These are phyloP conservation scores for Cercospora zeina DNA, from an alignment of 2,329 filamentous ascomycete species.

Conservation along the genomic window DNA sequence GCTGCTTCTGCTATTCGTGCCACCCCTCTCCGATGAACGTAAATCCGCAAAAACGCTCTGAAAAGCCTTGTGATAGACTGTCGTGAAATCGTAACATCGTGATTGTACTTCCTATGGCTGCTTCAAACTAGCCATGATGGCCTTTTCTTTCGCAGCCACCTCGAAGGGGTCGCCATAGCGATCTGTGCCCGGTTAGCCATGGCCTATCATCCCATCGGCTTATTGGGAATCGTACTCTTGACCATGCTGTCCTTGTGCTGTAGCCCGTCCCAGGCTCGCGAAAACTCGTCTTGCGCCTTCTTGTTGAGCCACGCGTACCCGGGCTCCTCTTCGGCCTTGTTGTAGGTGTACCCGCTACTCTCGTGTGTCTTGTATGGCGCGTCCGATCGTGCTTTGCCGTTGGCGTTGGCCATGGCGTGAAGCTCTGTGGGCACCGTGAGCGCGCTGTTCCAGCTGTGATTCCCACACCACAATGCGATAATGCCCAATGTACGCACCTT, in stretches of 20 bases:
- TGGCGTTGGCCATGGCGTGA: slow-evolving; percentile 29
- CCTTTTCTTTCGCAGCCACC: slow-evolving; percentile 38
- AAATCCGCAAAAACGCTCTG: background rate
- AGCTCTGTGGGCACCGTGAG: slow-evolving; percentile 22
- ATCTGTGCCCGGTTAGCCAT: slow-evolving; percentile 28
- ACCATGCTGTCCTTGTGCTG: slow-evolving; percentile 50
- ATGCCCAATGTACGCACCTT: slow-evolving; percentile 19
- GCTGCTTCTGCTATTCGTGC: background rate
- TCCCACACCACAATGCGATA: background rate
- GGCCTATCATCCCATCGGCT: background rate
- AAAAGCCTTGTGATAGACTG: slow-evolving; percentile 10
- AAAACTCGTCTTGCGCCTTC: slow-evolving; percentile 58
- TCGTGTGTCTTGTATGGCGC: slow-evolving; percentile 34
- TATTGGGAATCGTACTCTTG: slow-evolving; percentile 34
- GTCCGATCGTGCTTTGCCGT: slow-evolving; percentile 27
- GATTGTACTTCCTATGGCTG: slow-evolving; percentile 11
- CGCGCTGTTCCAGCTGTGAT: background rate
- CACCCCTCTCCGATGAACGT: background rate
- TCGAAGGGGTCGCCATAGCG: slow-evolving; percentile 42
- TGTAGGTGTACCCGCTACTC: slow-evolving; percentile 40
- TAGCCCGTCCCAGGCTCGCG: slow-evolving; percentile 52
- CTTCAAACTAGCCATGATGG: slow-evolving; percentile 28
- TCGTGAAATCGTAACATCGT: slow-evolving; percentile 4
- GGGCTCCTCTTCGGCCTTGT: slow-evolving; percentile 46
- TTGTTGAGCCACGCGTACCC: slow-evolving; percentile 58